These are phyloP conservation scores for Verticillium klebahnii DNA, from an alignment of 2,329 filamentous ascomycete species.

Conservation along the genomic window DNA sequence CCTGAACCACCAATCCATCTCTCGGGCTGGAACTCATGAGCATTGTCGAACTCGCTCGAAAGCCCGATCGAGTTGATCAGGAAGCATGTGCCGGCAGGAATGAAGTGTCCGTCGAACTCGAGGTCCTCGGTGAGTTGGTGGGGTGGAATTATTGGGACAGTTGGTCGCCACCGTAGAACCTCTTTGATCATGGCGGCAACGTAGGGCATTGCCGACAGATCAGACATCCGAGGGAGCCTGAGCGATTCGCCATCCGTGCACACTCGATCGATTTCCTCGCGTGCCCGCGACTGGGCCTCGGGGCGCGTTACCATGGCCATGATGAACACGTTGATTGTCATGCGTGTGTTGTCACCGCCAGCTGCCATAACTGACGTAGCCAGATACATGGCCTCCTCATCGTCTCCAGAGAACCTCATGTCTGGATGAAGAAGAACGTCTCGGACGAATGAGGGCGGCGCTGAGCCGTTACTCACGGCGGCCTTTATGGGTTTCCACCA, in stretches of 20 bases:
- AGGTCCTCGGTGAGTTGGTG: constrained; percentile 26
- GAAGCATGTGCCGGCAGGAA: constrained; percentile 5
- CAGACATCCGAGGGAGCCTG: constrained; percentile 20
- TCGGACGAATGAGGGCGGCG: constrained; percentile 28
- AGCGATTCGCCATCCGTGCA: constrained; percentile 20
- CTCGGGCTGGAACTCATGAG: constrained; percentile 3
- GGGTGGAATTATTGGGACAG: constrained; percentile 29
- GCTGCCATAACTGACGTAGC: constrained; percentile 30
- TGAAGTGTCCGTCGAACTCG: constrained; percentile 4
- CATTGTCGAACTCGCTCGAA: constrained; percentile 17
- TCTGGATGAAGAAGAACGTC: constrained; percentile 23
- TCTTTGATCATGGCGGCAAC: constrained; percentile 26
- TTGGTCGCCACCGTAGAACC: constrained; percentile 22
- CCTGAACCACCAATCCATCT: constrained; percentile 23
- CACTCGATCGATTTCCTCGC: constrained; percentile 19
- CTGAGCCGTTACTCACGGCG: constrained; percentile 19
- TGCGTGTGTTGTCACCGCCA: constrained; percentile 23
- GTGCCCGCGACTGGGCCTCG: constrained; percentile 16
- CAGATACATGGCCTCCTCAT: constrained; percentile 33
- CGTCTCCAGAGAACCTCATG: constrained; percentile 21
- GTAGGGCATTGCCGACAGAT: constrained; percentile 23
- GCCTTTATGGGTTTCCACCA: constrained; percentile 27
- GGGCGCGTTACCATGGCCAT: constrained; percentile 19
- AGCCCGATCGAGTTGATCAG: constrained; percentile 29
- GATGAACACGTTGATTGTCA: constrained; percentile 14